Percentiles rank a stretch among this genome's conserved stretches.
Conservation (phyloP, 192 early-diverging fungal species). For the Coemansia reversa region DNA sequence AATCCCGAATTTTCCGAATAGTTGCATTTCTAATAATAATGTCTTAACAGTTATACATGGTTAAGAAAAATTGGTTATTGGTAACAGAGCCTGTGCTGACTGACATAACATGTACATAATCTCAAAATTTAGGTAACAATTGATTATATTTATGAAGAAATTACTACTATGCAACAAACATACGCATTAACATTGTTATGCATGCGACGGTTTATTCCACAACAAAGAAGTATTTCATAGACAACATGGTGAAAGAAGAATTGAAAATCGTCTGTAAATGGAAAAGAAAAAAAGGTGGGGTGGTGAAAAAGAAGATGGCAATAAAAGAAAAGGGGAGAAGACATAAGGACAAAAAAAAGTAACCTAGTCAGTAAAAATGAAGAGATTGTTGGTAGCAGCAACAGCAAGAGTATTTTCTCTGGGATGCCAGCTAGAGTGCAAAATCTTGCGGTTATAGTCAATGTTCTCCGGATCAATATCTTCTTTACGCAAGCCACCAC, state of each 20-base stretch:
- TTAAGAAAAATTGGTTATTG: too few species aligned
- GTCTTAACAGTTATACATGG: too few species aligned
- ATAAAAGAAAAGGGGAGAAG: slow-evolving; percentile 7
- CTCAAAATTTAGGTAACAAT: too few species aligned
- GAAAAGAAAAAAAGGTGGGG: slow-evolving; percentile 1
- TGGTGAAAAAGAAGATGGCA: not conserved
- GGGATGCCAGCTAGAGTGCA: slow-evolving; percentile 99
- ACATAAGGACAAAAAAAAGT: slow-evolving; percentile 10
- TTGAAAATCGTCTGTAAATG: not conserved
- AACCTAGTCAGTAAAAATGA: slow-evolving; percentile 74
- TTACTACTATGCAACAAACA: not conserved
- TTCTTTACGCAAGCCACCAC: slow-evolving; percentile 61
- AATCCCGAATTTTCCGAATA: not conserved
- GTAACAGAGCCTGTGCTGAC: too few species aligned
- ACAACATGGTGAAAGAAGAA: not conserved
- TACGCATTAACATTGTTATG: not conserved
- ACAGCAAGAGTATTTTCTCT: slow-evolving; percentile 96
- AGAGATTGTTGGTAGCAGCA: slow-evolving; percentile 99
- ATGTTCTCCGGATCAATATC: slow-evolving; percentile 82
- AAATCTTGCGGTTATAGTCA: slow-evolving; percentile 95
- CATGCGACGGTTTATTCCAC: not conserved
- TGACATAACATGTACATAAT: too few species aligned
- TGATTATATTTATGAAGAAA: not conserved
- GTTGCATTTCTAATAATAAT: not conserved
- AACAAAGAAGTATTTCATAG: not conserved